These are phyloP conservation scores for Apiospora rasikravindrae DNA, from an alignment of 2,329 filamentous ascomycete species.

Conservation along the genomic window DNA sequence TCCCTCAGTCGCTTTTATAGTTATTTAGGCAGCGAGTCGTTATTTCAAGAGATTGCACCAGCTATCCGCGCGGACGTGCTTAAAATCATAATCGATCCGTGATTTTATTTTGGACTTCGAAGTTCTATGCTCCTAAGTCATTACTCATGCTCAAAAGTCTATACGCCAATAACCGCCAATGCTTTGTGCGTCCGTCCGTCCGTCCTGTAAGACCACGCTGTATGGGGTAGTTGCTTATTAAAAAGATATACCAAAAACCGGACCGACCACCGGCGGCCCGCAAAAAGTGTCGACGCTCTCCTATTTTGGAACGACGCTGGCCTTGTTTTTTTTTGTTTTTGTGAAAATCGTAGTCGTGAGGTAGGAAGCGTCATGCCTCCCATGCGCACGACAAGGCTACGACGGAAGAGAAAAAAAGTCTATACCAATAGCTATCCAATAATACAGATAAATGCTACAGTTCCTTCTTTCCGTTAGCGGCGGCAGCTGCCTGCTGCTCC, in stretches of 20 bases:
- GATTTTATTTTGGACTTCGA: not conserved
- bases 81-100: not conserved
- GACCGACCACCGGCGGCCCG: not conserved
- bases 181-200: not conserved
- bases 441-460: not conserved
- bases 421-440: not conserved
- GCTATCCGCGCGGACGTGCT: not conserved
- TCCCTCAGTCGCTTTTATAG: not conserved
- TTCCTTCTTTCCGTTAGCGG: slow-evolving; percentile 38
- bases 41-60: no score
- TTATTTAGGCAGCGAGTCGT: no score
- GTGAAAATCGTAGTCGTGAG: not conserved
- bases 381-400: not conserved
- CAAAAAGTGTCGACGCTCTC: not conserved
- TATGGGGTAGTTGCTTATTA: not conserved
- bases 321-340: no score
- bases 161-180: not conserved
- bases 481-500: slow-evolving; percentile 27
- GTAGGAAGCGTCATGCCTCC: not conserved
- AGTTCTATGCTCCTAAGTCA: not conserved
- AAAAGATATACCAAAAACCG: not conserved
- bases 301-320: not conserved
- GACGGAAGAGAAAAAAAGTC: not conserved
- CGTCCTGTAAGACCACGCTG: not conserved
- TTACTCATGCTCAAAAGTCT: slow-evolving; percentile 15